phyloP scores from a whole-genome alignment of 2,329 filamentous ascomycete genomes.

The Alternaria brassicicola region DNA sequence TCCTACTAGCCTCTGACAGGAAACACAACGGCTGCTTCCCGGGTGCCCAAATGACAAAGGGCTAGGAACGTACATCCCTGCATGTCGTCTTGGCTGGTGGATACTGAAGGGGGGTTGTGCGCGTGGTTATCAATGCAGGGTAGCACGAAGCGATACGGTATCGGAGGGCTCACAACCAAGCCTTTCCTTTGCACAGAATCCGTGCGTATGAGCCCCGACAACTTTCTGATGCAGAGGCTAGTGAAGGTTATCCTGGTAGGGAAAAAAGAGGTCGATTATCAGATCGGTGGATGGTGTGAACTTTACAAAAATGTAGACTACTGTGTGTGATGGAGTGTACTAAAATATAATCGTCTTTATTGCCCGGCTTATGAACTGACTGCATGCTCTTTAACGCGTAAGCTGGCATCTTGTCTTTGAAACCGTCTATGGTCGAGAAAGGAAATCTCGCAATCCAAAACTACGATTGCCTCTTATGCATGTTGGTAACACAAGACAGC shows the following conservation, averaged over 20 bases:
- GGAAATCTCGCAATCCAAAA: neutral
- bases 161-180: slow-evolving; percentile 6
- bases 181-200: neutral
- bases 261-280: neutral
- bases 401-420: slow-evolving; percentile 3
- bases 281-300: neutral
- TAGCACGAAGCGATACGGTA: slow-evolving; percentile 15
- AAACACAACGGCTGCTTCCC: too few relatives aligned
- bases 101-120: slow-evolving; percentile 19
- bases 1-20: neutral
- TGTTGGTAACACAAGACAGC: neutral
- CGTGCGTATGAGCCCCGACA: slow-evolving; percentile 2
- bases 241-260: neutral
- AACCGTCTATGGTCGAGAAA: slow-evolving; percentile 17
- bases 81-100: slow-evolving; percentile 15
- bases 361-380: slow-evolving; percentile 11
- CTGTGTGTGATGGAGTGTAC: neutral
- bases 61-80: too few relatives aligned
- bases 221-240: slow-evolving; percentile 9
- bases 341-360: slow-evolving; percentile 4
- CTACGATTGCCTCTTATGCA: neutral
- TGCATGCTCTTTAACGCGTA: slow-evolving; percentile 1
- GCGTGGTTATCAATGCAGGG: slow-evolving; percentile 18
- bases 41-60: too few relatives aligned
- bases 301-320: neutral